Conservation (phyloP, 148 eudicot genomes). For the Rhododendron williamsianum region DNA sequence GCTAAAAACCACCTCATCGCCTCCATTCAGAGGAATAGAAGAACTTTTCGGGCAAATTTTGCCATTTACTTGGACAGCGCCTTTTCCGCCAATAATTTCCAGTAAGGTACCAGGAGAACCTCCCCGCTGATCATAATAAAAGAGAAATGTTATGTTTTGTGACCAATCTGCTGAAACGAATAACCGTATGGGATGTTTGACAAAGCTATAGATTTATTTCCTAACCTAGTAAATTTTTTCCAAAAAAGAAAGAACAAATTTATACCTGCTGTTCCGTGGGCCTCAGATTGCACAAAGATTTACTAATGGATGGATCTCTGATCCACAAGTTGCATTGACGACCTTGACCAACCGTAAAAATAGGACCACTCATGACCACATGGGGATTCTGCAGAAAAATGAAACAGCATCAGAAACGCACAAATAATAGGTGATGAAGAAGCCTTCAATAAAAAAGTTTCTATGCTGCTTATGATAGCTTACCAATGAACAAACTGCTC, state of each 20-base stretch:
- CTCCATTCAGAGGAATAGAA: slow-evolving; percentile 47
- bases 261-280: slow-evolving; percentile 65
- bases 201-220: background rate
- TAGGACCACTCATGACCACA: slow-evolving; percentile 38
- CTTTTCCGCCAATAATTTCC: slow-evolving; percentile 73
- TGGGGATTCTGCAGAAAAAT: slow-evolving; percentile 55
- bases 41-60: slow-evolving; percentile 50
- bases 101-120: slow-evolving; percentile 46
- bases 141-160: slow-evolving; percentile 1
- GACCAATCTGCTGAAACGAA: background rate
- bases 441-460: background rate
- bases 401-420: background rate
- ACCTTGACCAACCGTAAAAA: slow-evolving; percentile 79
- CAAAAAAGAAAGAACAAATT: background rate
- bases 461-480: background rate
- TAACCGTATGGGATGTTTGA: background rate
- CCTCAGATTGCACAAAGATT: slow-evolving; percentile 69
- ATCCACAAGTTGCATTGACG: slow-evolving; percentile 68
- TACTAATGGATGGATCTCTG: slow-evolving; percentile 60
- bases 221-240: background rate
- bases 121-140: slow-evolving; percentile 34
- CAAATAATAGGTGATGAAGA: background rate
- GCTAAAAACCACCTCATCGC: slow-evolving; percentile 82
- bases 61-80: slow-evolving; percentile 70
- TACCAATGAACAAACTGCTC: background rate